Evolutionary conservation across 2,329 filamentous ascomycete genomes (phyloP), one percentile per base, ranked within the genome.

Genomic region (Alternaria angustiovoidea): DNA sequence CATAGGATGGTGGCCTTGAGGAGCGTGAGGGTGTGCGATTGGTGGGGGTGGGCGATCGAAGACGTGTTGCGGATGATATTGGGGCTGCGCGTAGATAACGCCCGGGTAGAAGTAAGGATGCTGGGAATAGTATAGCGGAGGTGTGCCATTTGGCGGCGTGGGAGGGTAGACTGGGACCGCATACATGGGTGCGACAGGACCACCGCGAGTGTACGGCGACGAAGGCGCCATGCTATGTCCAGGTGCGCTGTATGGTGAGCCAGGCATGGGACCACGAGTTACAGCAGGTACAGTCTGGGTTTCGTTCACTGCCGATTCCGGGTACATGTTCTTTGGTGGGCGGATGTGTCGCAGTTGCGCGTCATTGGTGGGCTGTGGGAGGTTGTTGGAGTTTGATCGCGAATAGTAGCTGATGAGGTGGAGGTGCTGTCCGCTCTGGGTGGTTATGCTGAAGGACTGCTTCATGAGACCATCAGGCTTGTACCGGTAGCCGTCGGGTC

Each of bases 401-500:
- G 93, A 91, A 80, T 94, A 98, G 82, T 99, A 99, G 71, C 94
- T 97, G 81, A 99, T 99, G 52, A 99, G 86, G 81, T 99, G 95
- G 2, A 99, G 88, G 76, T 98, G 95, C 72, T 97, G 93, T 66
- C 93, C 88, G 38, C 86, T 89, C 1, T 91, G 93, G 1, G 95
- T 98, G 22, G 94, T 97, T 81, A 99, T 98, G 81, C 94, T 98
- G 85, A 98, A 99, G 0, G 95, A 98, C 81, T 99, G 95, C 86
- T 99, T 99, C 93, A 98, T 97, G 4, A 99, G 86, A 0, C 95
- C 95, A 73, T 99, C 95, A 9, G 92, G 84, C 97, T 99, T 56
- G 83, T 84, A 72, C 22, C 77, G 74, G 56, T 79, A 79, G 54
- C 77, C 77, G 46, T 79, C 77, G 28, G 76, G 76, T 24, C 86